Evolutionary conservation across 495 filamentous ascomycete species (phyloP).

Genomic region (Saxophila tyrrhenica): DNA sequence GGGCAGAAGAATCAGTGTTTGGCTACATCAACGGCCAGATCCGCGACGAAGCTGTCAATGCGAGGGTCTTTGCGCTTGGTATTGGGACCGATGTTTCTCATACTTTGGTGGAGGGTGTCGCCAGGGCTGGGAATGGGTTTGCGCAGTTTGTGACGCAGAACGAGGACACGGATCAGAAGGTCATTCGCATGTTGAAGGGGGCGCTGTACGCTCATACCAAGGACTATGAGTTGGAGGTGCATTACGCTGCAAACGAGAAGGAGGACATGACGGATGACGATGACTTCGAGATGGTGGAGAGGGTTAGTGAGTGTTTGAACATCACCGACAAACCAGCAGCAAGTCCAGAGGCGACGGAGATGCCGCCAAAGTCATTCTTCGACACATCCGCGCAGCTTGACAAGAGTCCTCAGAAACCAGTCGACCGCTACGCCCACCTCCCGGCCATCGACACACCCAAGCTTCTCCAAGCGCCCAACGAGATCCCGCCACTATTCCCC

Average conservation of each 20-base stretch:
- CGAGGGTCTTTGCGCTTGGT: conserved; percentile 56
- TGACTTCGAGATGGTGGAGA: conserved; percentile 48
- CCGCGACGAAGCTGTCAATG: conserved; percentile 33
- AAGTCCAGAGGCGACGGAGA: background rate
- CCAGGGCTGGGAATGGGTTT: conserved; percentile 56
- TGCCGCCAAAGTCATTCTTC: conserved; percentile 44
- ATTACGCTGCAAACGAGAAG: conserved; percentile 35
- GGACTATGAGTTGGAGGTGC: conserved; percentile 49
- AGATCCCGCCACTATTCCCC: conserved; percentile 52
- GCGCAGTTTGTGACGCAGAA: conserved; percentile 45
- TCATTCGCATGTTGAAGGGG: conserved; percentile 61
- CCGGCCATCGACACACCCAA: conserved; percentile 41
- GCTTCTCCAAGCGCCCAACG: conserved; percentile 49
- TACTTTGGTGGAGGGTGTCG: conserved; percentile 55
- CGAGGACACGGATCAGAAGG: conserved; percentile 51
- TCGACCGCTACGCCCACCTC: conserved; percentile 34
- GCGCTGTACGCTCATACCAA: conserved; percentile 49
- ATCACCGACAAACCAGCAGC: conserved; percentile 2
- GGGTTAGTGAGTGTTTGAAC: conserved; percentile 36
- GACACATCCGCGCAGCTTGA: conserved; percentile 33
- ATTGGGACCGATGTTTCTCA: conserved; percentile 52
- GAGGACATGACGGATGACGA: conserved; percentile 27
- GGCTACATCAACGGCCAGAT: conserved; percentile 42
- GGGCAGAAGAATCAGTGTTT: conserved; percentile 45
- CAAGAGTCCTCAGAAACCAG: conserved; percentile 14